Evolutionary conservation across 805 yeast genomes (phyloP), one percentile per base, ranked within the genome.

Genomic region (Nakazawaea ernobii): DNA sequence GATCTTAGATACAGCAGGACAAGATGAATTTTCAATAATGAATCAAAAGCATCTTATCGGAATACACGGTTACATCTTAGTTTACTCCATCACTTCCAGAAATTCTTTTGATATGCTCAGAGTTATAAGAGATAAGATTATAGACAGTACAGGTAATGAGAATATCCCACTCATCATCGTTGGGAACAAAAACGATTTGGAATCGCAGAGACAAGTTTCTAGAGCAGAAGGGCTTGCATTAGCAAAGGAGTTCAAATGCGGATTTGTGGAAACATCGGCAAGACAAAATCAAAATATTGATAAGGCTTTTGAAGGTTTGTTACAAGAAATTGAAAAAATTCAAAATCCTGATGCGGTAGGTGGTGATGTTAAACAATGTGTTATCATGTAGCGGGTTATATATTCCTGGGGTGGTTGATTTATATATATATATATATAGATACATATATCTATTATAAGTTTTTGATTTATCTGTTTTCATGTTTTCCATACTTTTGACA

Each of bases 1-100:
- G 62, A 86, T 90, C 46, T 69, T 89, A 51, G 97, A 90, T 60
- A 90, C 97, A 0, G 96, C 96, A 0, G 97, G 97, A 7, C 95
- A 88, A 68, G 96, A 89, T 64, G 96, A 89, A 68, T 86, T 83
- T 61, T 78, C 88, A 42, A 79, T 86, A 53, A 76, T 90, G 65
- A 86, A 81, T 57, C 88, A 86, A 63, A 85, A 86, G 55, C 83
- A 86, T 47, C 67, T 87, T 42, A 83, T 85, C 41, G 94, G 91
- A 14, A 80, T 86, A 32, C 94, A 87, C 58, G 97, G 96, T 1
- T 86, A 86, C 59, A 69, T 90, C 39, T 66, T 91, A 38, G 86
- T 88, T 39, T 90, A 87, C 66, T 84, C 92, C 43, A 90, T 90
- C 46, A 81, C 87, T 29, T 84, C 90, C 39, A 69, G 85, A 55